Evolutionary conservation across 768 basidiomycete genomes (phyloP).

Genomic region (Trametes coccinea): DNA sequence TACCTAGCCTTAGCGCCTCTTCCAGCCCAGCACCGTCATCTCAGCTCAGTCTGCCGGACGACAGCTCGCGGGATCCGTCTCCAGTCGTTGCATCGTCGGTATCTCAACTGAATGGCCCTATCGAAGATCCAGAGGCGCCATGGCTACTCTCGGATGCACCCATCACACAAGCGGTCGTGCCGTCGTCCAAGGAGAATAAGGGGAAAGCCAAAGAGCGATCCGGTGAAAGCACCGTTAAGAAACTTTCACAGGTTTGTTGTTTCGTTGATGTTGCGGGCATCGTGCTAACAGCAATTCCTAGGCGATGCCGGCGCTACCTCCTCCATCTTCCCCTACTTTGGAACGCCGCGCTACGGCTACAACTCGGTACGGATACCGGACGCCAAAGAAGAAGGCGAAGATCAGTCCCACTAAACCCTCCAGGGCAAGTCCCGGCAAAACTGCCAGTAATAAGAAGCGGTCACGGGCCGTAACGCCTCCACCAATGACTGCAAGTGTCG

Average conservation of each 20-base stretch:
- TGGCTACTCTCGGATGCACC: conserved; percentile 10
- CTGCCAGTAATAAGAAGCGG: neutral
- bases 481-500: conserved; percentile 7
- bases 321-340: conserved; percentile 12
- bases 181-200: neutral
- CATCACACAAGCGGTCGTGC: neutral
- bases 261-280: neutral
- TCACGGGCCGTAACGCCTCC: neutral
- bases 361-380: neutral
- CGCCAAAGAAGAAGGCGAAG: neutral
- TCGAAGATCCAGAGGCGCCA: conserved; percentile 10
- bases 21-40: conserved; percentile 57
- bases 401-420: neutral
- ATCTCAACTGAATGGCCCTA: neutral
- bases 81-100: neutral
- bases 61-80: conserved; percentile 9
- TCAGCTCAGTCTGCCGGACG: conserved; percentile 16
- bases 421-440: neutral
- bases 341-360: neutral
- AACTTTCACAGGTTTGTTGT: conserved; percentile 7
- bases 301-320: conserved; percentile 5
- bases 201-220: neutral
- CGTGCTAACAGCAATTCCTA: neutral
- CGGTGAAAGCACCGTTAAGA: conserved; percentile 2
- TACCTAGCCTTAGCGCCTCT: conserved; percentile 62